A percentile compares a stretch with the other conserved stretches of the same genome.
Evolutionary conservation across 2,329 filamentous ascomycete species (phyloP).

Genomic region (Decorospora gaudefroyi): DNA sequence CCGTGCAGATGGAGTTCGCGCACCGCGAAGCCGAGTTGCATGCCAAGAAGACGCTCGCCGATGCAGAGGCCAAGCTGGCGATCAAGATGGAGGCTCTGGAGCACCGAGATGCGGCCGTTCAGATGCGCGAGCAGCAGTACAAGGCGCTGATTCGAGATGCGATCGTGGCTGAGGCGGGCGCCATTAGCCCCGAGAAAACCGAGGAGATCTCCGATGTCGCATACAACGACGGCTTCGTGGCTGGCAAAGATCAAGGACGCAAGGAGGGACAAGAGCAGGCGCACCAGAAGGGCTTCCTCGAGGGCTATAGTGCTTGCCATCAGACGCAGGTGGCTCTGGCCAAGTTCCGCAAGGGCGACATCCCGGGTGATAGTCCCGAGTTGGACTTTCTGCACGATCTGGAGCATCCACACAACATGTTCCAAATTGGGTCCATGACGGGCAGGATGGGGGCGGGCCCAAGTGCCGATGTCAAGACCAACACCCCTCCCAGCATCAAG

Average conservation of each 20-base stretch:
- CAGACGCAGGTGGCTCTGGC: slow-evolving; percentile 12
- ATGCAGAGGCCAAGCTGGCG: slow-evolving; percentile 10
- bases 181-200: slow-evolving; percentile 1
- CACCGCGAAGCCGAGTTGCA: slow-evolving; percentile 12
- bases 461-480: background rate
- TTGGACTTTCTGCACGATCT: slow-evolving; percentile 28
- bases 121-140: slow-evolving; percentile 28
- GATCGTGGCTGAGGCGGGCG: slow-evolving; percentile 13
- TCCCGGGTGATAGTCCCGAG: slow-evolving; percentile 23
- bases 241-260: slow-evolving; percentile 8
- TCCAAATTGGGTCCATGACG: slow-evolving; percentile 17
- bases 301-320: slow-evolving; percentile 28
- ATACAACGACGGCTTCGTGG: slow-evolving; percentile 18
- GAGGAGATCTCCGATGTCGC: slow-evolving; percentile 7
- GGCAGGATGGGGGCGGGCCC: slow-evolving; percentile 1
- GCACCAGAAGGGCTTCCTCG: slow-evolving; percentile 12
- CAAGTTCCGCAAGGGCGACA: slow-evolving; percentile 19
- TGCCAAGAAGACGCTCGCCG: slow-evolving; percentile 1
- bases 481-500: too few species aligned
- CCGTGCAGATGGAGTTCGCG: slow-evolving; percentile 10
- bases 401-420: slow-evolving; percentile 21
- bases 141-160: slow-evolving; percentile 12
- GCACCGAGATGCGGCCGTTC: slow-evolving; percentile 18
- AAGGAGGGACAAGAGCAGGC: slow-evolving; percentile 1
- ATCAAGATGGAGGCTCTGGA: slow-evolving; percentile 14